phyloP scores from a whole-genome alignment of 345 rosid genomes.

The Citrus hindsii region DNA sequence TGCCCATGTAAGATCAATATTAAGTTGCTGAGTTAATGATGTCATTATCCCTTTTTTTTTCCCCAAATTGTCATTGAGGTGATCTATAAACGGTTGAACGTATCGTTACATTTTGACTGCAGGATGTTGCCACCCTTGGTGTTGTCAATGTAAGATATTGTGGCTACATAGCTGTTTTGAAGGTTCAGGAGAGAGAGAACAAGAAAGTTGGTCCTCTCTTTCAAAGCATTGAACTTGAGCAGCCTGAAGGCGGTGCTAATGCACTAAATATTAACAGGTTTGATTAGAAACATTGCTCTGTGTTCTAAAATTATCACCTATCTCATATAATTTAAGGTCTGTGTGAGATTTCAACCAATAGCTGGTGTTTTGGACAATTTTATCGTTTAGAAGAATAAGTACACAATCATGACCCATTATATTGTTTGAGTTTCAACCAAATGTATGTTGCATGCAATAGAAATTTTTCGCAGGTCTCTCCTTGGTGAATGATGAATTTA shows the following conservation, averaged over 20 bases:
- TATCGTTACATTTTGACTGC: slow-evolving; percentile 28
- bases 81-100: slow-evolving; percentile 1
- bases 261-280: slow-evolving; percentile 97
- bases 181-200: slow-evolving; percentile 56
- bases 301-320: not conserved
- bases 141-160: slow-evolving; percentile 72
- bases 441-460: not conserved
- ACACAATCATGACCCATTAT: not conserved
- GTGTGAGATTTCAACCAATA: not conserved
- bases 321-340: not conserved
- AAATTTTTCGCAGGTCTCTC: not conserved
- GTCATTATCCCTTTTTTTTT: slow-evolving; percentile 1
- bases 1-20: slow-evolving; percentile 69
- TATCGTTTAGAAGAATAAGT: not conserved
- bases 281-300: not conserved
- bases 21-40: slow-evolving; percentile 14
- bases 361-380: not conserved
- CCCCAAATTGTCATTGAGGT: not conserved
- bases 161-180: slow-evolving; percentile 81
- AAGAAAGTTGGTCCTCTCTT: slow-evolving; percentile 42
- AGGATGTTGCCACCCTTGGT: slow-evolving; percentile 88
- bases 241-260: slow-evolving; percentile 97
- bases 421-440: not conserved
- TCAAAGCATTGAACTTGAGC: slow-evolving; percentile 72
- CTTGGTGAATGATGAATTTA: not conserved